Base-by-base conservation (phyloP, 306 rosid species). In the Acacia melanoxylon region DNA sequence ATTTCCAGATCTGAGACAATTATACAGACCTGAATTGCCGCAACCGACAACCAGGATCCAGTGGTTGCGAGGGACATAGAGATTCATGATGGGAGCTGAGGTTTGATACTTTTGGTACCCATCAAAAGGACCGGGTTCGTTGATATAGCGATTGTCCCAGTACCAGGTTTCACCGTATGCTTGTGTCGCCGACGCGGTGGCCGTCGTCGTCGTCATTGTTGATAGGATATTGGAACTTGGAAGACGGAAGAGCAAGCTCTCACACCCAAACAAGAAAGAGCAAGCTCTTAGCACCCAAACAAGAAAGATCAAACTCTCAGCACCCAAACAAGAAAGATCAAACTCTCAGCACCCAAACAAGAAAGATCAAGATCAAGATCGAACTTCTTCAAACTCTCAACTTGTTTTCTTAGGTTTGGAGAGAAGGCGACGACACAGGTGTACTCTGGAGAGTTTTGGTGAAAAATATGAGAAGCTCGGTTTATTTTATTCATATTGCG, bases 161-260 rank as follows among this genome's bases (percentile, higher is more conserved):
- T 94, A 94, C 95, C 95, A 88, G 37, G 91, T 54, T 84, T 94
- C 98, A 65, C 97, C 98, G 85, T 94, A 94, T 29, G 95, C 94
- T 85, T 90, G 97, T 10, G 91, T 81, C 52, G 89, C 68, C 20
- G 68, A 19, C 22, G 58, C 16, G n/a, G 81, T 61, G 31, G 86
- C 51, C 63, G 80, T 87, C 81, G 83, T 79, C n/a, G n/a, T n/a
- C 84, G 81, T 81, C 54, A 73, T 71, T 16, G n/a, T 48, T 10
- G 10, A 13, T 67, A 6, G 54, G 75, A 59, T 59, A 31, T 24
- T 62, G 7, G 40, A 62, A 25, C 35, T 61, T 24, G 17, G 35
- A 61, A 70, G 74, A 10, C 17, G 52, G 51, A 41, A 22, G 19
- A 14, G 33, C 37, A 37, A 37, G 11, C 12, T 7, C 2, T 2